Conservation (phyloP, 352 stramenopile species). For the Phytophthora rubi region DNA sequence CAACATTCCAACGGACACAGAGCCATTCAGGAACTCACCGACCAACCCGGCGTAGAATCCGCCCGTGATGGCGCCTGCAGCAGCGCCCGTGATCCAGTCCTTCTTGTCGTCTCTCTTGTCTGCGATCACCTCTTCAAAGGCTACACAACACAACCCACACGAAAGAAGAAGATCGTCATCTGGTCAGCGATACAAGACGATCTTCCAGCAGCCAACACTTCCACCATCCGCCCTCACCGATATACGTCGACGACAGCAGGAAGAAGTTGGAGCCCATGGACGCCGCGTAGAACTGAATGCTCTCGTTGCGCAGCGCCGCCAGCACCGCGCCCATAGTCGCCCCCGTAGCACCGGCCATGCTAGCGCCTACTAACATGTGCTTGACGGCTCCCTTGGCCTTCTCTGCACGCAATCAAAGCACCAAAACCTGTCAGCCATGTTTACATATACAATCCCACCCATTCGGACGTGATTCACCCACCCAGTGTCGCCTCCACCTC, state of each 20-base stretch:
- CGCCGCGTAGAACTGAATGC: conserved; percentile 79
- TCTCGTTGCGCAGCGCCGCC: conserved; percentile 76
- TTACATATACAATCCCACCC: too few relatives aligned
- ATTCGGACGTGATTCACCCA: not conserved
- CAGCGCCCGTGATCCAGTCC: conserved; percentile 63
- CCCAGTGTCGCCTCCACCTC: conserved; percentile 39
- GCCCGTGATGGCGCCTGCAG: conserved; percentile 66
- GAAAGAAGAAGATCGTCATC: not conserved
- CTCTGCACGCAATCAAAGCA: conserved; percentile 28
- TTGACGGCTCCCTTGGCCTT: conserved; percentile 74
- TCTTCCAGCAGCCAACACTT: not conserved
- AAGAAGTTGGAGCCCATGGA: conserved; percentile 90
- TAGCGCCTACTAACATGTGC: conserved; percentile 72
- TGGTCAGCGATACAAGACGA: not conserved
- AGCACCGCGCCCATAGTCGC: conserved; percentile 65
- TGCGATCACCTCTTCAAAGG: conserved; percentile 78
- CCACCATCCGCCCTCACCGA: conserved; percentile 43
- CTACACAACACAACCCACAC: conserved; percentile 28
- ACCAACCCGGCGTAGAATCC: conserved; percentile 77
- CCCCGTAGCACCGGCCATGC: conserved; percentile 57
- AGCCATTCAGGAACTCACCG: conserved; percentile 40
- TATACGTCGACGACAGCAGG: conserved; percentile 85
- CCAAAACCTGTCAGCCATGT: not conserved
- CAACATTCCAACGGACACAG: not conserved
- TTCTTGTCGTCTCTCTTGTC: conserved; percentile 68